A percentile compares a stretch with the other conserved stretches of the same genome.
phyloP scores from a whole-genome alignment of 1,284 basidiomycete species.

The Ceratobasidium theobromae region DNA sequence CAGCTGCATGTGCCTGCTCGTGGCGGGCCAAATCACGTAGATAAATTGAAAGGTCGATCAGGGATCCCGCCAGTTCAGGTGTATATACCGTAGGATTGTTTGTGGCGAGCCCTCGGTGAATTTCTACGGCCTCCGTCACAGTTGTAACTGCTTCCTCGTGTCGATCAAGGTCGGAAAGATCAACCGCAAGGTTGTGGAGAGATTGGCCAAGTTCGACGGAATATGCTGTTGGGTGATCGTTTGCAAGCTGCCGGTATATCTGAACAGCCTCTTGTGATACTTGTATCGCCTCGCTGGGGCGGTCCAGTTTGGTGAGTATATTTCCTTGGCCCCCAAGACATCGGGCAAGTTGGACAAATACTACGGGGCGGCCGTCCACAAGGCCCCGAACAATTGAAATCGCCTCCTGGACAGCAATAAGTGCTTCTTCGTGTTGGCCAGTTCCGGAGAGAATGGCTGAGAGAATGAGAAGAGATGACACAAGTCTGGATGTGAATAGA shows the following conservation, averaged over 20 bases:
- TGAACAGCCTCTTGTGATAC: not conserved
- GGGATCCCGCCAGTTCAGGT: not conserved
- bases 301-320: not conserved
- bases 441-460: no score
- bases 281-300: not conserved
- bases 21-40: not conserved
- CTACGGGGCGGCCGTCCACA: no score
- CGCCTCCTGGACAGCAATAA: not conserved
- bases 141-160: not conserved
- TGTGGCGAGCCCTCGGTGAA: not conserved
- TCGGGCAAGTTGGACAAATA: not conserved
- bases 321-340: no score
- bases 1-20: not conserved
- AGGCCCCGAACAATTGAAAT: no score
- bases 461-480: no score
- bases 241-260: not conserved
- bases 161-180: not conserved
- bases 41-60: not conserved
- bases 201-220: not conserved
- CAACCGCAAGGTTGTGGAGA: not conserved
- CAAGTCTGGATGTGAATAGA: no score
- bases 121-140: not conserved
- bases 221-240: not conserved
- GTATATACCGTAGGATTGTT: not conserved
- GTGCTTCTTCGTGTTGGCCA: not conserved